Conservation (phyloP, 2,329 filamentous ascomycete genomes). For the Xylaria sp. region DNA sequence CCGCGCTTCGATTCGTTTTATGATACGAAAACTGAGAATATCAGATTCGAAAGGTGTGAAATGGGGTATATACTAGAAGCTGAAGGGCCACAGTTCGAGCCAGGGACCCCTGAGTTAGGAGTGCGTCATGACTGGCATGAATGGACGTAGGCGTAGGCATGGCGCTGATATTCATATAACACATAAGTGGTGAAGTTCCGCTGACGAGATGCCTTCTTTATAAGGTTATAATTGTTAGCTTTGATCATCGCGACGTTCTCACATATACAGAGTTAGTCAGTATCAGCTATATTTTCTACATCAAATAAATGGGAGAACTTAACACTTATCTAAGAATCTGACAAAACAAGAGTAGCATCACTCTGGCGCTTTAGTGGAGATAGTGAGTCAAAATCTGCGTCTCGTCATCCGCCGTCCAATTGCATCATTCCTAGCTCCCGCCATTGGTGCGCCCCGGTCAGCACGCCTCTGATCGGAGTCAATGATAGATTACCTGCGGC, state of each 20-base stretch:
- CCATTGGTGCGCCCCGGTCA: conserved; percentile 17
- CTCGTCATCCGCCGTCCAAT: conserved; percentile 18
- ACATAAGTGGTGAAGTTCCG: no score
- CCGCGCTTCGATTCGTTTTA: conserved; percentile 59
- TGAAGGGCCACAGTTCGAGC: conserved; percentile 57
- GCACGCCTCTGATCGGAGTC: neutral
- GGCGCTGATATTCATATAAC: neutral
- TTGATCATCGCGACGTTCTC: no score
- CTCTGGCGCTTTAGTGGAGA: neutral
- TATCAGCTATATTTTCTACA: neutral
- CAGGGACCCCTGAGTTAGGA: neutral
- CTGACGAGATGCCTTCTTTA: no score
- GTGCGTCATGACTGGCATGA: conserved; percentile 41
- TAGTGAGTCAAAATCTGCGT: conserved; percentile 3
- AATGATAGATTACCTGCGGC: neutral
- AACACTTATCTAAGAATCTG: neutral
- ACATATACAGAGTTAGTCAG: no score
- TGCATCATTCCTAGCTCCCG: conserved; percentile 17
- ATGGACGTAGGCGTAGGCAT: conserved; percentile 37
- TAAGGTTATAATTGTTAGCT: no score
- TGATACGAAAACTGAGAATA: conserved; percentile 49
- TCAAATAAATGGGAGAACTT: neutral
- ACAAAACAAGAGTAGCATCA: neutral
- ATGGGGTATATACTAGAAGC: conserved; percentile 61
- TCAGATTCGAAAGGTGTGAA: conserved; percentile 61